Conservation (phyloP, 2,329 filamentous ascomycete genomes). For the Phialophora macrospora region DNA sequence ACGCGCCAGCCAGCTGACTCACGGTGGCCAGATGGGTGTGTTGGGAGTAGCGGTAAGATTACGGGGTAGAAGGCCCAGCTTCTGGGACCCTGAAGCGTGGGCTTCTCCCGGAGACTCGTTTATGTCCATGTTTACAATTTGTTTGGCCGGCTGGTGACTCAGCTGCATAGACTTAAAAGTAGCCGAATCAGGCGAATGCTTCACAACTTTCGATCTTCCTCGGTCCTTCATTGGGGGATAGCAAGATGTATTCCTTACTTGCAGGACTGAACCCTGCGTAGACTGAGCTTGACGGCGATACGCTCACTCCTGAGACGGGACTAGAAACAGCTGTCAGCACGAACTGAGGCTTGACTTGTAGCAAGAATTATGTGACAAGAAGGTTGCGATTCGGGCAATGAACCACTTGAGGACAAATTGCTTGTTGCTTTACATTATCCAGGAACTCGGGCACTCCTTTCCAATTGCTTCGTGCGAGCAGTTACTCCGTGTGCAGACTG, state of each 20-base stretch:
- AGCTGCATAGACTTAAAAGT: neutral
- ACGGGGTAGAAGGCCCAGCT: no score
- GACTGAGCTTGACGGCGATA: neutral
- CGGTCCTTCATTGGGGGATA: neutral
- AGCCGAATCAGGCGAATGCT: neutral
- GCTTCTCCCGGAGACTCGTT: neutral
- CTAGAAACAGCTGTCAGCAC: neutral
- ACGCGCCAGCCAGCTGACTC: neutral
- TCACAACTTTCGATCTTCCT: neutral
- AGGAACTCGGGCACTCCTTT: neutral
- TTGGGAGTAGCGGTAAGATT: no score
- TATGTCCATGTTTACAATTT: neutral
- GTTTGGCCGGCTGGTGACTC: slow-evolving; percentile 4
- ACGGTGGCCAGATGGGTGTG: neutral
- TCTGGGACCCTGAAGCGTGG: neutral
- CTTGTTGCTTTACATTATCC: neutral
- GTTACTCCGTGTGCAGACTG: no score
- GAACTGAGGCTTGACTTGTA: neutral
- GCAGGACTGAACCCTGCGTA: no score
- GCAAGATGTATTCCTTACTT: neutral
- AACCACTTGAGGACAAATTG: neutral
- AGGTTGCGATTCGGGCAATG: neutral
- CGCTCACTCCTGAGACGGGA: neutral
- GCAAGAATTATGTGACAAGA: neutral
- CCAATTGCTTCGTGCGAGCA: neutral